phyloP scores from a whole-genome alignment of 1,284 basidiomycete genomes.

The Malassezia equina region DNA sequence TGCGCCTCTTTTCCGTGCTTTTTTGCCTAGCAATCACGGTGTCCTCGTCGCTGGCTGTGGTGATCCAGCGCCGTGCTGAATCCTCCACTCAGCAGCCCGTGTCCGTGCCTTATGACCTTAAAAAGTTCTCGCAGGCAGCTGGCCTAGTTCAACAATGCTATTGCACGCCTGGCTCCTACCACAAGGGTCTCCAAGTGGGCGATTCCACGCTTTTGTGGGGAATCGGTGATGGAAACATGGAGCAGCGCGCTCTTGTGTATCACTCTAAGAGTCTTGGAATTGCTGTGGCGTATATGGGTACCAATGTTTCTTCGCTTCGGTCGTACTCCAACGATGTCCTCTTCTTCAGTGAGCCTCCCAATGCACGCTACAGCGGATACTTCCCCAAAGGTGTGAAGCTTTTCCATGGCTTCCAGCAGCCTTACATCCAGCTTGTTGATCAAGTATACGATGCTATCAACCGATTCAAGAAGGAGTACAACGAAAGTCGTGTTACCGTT shows the following conservation, averaged over 20 bases:
- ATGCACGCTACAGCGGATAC: slow-evolving; percentile 20
- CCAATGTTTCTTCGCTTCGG: slow-evolving; percentile 25
- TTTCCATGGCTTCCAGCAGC: slow-evolving; percentile 32
- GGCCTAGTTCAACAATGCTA: slow-evolving; percentile 15
- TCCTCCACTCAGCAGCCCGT: slow-evolving; percentile 3
- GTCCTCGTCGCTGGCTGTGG: not conserved
- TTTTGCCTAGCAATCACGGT: not conserved
- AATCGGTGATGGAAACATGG: slow-evolving; percentile 25
- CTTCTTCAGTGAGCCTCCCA: slow-evolving; percentile 16
- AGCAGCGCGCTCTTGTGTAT: slow-evolving; percentile 26
- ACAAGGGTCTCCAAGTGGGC: slow-evolving; percentile 16
- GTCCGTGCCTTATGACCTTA: not conserved
- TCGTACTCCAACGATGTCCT: slow-evolving; percentile 28
- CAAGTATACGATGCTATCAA: slow-evolving; percentile 23
- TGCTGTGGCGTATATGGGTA: slow-evolving; percentile 32
- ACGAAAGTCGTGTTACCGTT: slow-evolving; percentile 22
- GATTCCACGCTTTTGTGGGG: slow-evolving; percentile 27
- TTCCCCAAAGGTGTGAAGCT: slow-evolving; percentile 22
- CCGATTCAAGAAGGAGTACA: slow-evolving; percentile 19
- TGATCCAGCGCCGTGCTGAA: not conserved
- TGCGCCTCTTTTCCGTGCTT: not conserved
- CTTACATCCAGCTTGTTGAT: slow-evolving; percentile 28
- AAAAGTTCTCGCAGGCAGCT: slow-evolving; percentile 7
- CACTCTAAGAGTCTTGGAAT: slow-evolving; percentile 28
- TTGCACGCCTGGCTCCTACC: not conserved